Base-by-base conservation (phyloP, 306 rosid genomes). In the Quercus glauca region DNA sequence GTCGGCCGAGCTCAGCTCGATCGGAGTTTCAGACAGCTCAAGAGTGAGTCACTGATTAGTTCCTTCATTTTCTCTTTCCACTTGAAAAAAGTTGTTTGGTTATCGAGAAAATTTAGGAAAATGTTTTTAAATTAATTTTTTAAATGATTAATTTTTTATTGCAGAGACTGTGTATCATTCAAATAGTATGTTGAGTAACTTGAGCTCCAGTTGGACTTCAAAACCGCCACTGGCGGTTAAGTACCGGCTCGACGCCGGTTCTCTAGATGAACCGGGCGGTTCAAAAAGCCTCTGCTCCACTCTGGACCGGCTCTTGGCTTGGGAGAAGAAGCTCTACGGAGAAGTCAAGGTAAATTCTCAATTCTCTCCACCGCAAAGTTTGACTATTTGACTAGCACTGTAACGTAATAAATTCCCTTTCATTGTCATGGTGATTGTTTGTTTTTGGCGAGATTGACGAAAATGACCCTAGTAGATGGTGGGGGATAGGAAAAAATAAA, bases 141-240 rank as follows among this genome's bases (percentile, higher is more conserved):
- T 60, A 49, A 57, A 78, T 19, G 25, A 56, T 65, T 72, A 19
- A n/a, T n/a, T n/a, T 51, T 20, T 53, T 85, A 55, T 85, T 81
- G 78, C 93, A 96, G 99, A 93, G 86, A 96, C 98, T 6, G 94
- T 96, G 84, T 96, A 96, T 81, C 99, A 96, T 82, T 96, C 99
- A 69, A 93, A 86, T 75, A 91, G 98, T 59, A 60, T 96, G 76
- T 79, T 96, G 71, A 93, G 99, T 85, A 96, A 75, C 75, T 81
- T 96, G 80, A 96, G 99, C 84, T 96, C 99, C n/a, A 93, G 81
- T 76, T 96, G 99, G 99, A 88, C 96, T 37, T 96, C 98, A 6
- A 96, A 96, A 73, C 99, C 99, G 57, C 99, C 99, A 3, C 79
- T 96, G 78, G 93, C 91, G 26, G 99, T 96, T 53, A 96, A 81